Evolutionary conservation across 148 eudicot species (phyloP).

Genomic region (Chenopodium berlandieri): DNA sequence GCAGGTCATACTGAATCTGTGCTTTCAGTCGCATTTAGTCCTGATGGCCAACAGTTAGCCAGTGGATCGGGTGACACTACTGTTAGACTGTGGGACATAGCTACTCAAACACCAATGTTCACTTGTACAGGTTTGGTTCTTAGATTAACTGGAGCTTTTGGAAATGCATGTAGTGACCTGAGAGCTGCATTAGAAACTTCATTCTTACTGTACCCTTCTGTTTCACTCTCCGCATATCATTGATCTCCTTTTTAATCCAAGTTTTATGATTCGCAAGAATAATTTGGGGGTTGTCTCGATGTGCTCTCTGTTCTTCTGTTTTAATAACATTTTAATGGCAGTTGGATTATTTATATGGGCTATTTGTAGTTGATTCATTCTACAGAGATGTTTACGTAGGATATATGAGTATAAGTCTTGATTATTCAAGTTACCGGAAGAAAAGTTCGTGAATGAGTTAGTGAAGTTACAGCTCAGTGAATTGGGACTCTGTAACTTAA

Average conservation of each 20-base stretch:
- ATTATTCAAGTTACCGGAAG: too few species aligned
- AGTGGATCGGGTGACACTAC: constrained; percentile 98
- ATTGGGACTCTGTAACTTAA: neutral
- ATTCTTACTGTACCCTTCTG: neutral
- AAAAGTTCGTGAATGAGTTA: neutral
- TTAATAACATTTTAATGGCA: neutral
- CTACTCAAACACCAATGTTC: constrained; percentile 84
- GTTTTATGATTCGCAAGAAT: neutral
- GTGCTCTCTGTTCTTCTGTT: neutral
- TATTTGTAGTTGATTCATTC: neutral
- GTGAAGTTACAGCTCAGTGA: neutral
- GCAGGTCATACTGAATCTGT: constrained; percentile 95
- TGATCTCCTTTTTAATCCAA: neutral
- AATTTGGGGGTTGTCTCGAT: neutral
- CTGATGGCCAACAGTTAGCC: constrained; percentile 91
- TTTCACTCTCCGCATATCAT: neutral
- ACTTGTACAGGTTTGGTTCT: constrained; percentile 74
- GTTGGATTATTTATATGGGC: neutral
- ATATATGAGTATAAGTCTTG: too few species aligned
- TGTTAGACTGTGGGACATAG: constrained; percentile 88
- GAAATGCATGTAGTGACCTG: neutral
- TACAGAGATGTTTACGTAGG: neutral
- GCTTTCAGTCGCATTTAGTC: constrained; percentile 93
- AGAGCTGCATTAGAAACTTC: neutral
- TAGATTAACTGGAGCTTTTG: neutral